Evolutionary conservation across 2,329 filamentous ascomycete genomes (phyloP), one percentile per base, ranked within the genome.

Genomic region (Aspergillus bombycis): DNA sequence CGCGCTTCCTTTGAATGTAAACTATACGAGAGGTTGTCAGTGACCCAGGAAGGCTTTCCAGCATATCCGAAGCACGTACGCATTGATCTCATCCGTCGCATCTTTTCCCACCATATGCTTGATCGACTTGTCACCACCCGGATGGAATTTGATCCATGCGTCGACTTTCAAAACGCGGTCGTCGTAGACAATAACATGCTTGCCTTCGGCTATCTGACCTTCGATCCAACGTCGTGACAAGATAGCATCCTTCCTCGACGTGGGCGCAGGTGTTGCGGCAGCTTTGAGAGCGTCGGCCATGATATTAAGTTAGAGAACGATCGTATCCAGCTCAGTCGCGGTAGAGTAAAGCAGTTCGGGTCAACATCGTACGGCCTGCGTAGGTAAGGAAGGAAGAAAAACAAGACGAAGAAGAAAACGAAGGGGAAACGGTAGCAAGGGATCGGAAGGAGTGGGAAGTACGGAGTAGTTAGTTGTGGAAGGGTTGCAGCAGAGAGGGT

Each of bases 31-130:
- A 46, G 26, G 32, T 19, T 12, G 23, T 58, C 14, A 41, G 53
- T 10, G 45, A 26, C 28, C 16, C 16, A 19, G 14, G 23, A 50
- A 50, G 26, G 23, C 26, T 50, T 23, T 48, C 45, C 12, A 16
- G 12, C 5, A 28, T 48, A 23, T 30, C 9, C 4, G 10, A 54
- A 21, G 53, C 11, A 83, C 90, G 57, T 85, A 97, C 92, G 90
- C 92, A 77, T 90, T 92, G 65, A 98, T 89, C 79, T 98, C 95
- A 77, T 97, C 94, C 12, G 94, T 97, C 57, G 93, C 94, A 86
- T 97, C 93, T 79, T 91, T 88, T 65, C 93, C 93, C 65, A 98
- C 87, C 93, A 97, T 95, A 75, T 99, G 95, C 75, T 88, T 83
- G 68, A 99, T 96, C 60, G 94, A 87, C 79, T 93, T 95, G 72